Evolutionary conservation across 2,329 filamentous ascomycete species (phyloP).

Genomic region (Hymenoscyphus infarciens): DNA sequence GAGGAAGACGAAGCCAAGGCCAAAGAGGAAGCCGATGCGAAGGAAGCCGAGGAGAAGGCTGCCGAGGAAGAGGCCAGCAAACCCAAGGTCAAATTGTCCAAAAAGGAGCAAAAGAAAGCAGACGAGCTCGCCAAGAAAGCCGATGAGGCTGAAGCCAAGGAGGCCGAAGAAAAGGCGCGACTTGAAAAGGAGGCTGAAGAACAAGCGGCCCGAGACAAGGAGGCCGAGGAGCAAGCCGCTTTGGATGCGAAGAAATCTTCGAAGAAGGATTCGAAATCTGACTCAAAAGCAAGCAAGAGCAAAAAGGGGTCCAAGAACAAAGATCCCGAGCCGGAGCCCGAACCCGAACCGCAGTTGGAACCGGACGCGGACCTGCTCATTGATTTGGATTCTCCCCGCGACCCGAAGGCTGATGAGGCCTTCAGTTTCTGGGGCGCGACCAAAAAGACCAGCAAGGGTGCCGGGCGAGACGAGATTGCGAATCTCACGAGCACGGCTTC

Average conservation of each 20-base stretch:
- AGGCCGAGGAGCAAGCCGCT: slow-evolving; percentile 39
- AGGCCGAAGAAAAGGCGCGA: slow-evolving; percentile 31
- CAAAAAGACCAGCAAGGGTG: slow-evolving; percentile 41
- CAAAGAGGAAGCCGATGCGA: slow-evolving; percentile 24
- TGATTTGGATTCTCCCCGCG: slow-evolving; percentile 36
- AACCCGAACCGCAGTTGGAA: slow-evolving; percentile 25
- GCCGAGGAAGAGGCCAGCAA: slow-evolving; percentile 6
- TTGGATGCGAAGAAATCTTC: slow-evolving; percentile 34
- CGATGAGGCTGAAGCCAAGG: slow-evolving; percentile 35
- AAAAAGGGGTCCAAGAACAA: slow-evolving; percentile 29
- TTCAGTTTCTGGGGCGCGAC: slow-evolving; percentile 57
- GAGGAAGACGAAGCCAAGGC: slow-evolving; percentile 39
- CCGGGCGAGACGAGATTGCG: slow-evolving; percentile 41
- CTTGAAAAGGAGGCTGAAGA: slow-evolving; percentile 39
- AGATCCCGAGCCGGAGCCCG: slow-evolving; percentile 26
- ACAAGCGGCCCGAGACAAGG: slow-evolving; percentile 33
- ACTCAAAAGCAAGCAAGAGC: slow-evolving; percentile 39
- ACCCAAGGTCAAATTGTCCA: slow-evolving; percentile 39
- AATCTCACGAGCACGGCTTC: slow-evolving; percentile 7
- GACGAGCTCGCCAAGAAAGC: slow-evolving; percentile 42
- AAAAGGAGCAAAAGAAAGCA: slow-evolving; percentile 50
- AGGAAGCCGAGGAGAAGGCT: slow-evolving; percentile 4
- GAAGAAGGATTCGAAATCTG: slow-evolving; percentile 22
- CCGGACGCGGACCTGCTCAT: slow-evolving; percentile 27
- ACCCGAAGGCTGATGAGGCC: slow-evolving; percentile 37